Evolutionary conservation across 73 alveolate genomes (phyloP).

Genomic region (Tetrahymena malaccensis): DNA sequence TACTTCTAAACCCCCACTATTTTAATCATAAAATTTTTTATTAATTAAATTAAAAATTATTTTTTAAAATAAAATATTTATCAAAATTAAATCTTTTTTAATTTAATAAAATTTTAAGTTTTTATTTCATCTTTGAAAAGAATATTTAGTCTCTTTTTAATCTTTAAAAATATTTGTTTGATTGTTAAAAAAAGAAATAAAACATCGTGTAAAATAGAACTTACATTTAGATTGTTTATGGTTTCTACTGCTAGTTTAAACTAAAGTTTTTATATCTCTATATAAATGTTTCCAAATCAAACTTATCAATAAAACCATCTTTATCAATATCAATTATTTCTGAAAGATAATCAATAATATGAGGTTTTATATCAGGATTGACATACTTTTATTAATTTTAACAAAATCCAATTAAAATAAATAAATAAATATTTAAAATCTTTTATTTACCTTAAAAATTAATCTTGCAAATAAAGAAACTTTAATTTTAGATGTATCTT

Average conservation of each 20-base stretch:
- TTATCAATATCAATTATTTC: slow-evolving; percentile 28
- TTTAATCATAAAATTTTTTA: too few relatives aligned
- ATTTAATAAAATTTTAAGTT: too few relatives aligned
- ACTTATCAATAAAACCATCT: slow-evolving; percentile 49
- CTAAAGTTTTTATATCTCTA: neutral
- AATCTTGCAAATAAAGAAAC: neutral
- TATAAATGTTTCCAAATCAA: slow-evolving; percentile 23
- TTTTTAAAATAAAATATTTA: too few relatives aligned
- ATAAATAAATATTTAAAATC: neutral
- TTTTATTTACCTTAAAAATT: neutral
- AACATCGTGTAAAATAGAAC: neutral
- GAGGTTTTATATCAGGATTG: neutral
- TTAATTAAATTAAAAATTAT: too few relatives aligned
- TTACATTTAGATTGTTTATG: slow-evolving; percentile 13
- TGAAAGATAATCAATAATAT: neutral
- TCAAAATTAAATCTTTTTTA: too few relatives aligned
- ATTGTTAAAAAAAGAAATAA: too few relatives aligned
- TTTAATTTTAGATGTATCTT: neutral
- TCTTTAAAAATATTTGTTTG: too few relatives aligned
- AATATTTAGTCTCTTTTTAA: neutral
- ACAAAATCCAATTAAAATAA: neutral
- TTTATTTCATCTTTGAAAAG: too few relatives aligned
- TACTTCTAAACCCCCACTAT: slow-evolving; percentile 14
- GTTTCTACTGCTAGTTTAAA: slow-evolving; percentile 2
- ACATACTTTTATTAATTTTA: neutral